Base-by-base conservation (phyloP, 225 moss, liverwort and hornwort genomes). In the Sphagnum tenellum region DNA sequence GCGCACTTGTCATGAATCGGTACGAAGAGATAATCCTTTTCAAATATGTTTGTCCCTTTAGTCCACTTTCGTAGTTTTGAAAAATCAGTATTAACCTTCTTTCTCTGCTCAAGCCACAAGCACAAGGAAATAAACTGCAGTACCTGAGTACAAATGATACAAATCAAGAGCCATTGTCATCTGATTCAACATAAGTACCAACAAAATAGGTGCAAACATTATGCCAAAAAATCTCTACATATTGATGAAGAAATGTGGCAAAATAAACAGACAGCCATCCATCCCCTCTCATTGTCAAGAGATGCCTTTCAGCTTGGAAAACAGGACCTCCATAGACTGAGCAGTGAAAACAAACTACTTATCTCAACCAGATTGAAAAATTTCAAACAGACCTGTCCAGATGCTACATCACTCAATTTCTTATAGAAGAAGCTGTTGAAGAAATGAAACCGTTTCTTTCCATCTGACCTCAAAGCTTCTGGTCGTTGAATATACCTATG, bases 1-100 rank as follows among this genome's bases (percentile, higher is more conserved):
- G 29, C 29, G 29, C 72, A 91, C 94, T 86, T 91, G 74, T 86
- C 89, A 77, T 95, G 94, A 60, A 95, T 80, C 56, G 94, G 94
- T 59, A 95, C 79, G 64, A 95, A 76, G 14, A 95, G 86, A 64
- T 88, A 95, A 55, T 91, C 94, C 69, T 95, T 95, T 70, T 89
- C 81, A 66, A 95, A 89, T 60, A 95, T 86, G 47, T 95, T 86
- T 45, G 86, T 81, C 67, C 88, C 84, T 72, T 78, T 89, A 29
- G 91, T 89, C 94, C 91, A 91, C 63, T 91, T 95, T 60, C 82
- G 75, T 77, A 95, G 59, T 69, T 84, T 95, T 11, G 84, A 78
- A 60, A 84, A 78, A 64, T 89, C 79, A 7, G 75, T 52, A 65
- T 52, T 67, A 6, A 67, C 71, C 61, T 81, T 88, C 64, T 70